Percentiles rank a stretch among this genome's conserved stretches.
Evolutionary conservation across 2,329 filamentous ascomycete genomes (phyloP).

Genomic region (Stagonosporopsis tanaceti): DNA sequence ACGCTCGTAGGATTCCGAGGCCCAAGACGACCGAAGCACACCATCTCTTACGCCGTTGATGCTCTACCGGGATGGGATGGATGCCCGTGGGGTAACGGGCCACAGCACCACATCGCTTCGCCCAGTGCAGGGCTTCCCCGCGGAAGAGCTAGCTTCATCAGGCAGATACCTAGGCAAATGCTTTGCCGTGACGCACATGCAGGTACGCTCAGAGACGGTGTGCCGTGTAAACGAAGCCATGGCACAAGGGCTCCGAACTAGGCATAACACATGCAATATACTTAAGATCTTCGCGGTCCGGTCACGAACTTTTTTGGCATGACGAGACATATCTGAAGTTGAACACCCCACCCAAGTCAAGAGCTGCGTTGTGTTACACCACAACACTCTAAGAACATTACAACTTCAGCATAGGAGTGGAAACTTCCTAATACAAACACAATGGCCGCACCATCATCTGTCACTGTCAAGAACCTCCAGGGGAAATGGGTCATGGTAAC

Average conservation of each 20-base stretch:
- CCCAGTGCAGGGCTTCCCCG: constrained; percentile 22
- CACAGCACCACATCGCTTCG: neutral
- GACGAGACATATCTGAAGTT: neutral
- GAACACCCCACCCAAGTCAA: constrained; percentile 11
- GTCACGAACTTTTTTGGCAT: neutral
- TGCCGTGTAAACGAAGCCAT: constrained; percentile 26
- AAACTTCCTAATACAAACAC: constrained; percentile 18
- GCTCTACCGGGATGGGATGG: constrained; percentile 6
- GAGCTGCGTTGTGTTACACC: constrained; percentile 7
- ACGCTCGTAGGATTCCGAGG: constrained; percentile 18
- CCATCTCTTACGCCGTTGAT: constrained; percentile 2
- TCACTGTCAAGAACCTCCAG: constrained; percentile 47
- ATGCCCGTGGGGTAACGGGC: constrained; percentile 9
- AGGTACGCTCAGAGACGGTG: constrained; percentile 18
- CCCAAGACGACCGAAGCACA: constrained; percentile 7
- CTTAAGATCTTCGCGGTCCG: constrained; percentile 20
- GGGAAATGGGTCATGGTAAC: constrained; percentile 52
- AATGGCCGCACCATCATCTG: constrained; percentile 50
- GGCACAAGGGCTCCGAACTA: constrained; percentile 23
- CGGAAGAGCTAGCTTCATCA: constrained; percentile 27
- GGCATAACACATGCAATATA: constrained; percentile 12
- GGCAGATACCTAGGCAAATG: constrained; percentile 31
- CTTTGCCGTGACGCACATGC: constrained; percentile 20
- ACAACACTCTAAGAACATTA: neutral
- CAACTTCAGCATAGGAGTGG: neutral